Evolutionary conservation across 1,139 yeast genomes (phyloP), one percentile per base, ranked within the genome.

Genomic region (Ogataea hybrid): DNA sequence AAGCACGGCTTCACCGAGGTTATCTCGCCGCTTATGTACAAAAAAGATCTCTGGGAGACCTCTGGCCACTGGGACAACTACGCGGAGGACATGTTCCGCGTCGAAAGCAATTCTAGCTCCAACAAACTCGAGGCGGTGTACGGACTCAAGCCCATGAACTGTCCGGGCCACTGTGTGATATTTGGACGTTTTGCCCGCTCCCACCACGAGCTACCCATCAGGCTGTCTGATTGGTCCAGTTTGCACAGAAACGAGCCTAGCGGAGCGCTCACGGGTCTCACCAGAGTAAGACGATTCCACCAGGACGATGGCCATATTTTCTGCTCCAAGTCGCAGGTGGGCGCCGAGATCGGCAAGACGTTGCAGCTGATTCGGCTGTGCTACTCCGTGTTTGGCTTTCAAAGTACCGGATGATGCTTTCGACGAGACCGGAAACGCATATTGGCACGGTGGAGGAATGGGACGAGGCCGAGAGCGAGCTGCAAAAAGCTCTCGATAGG

Each of bases 271-370:
- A 71, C 85, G 25, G 97, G 97, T 22, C 79, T 92, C 61, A 92
- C 97, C 39, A 79, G 98, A 66, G 97, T 92, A 32, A 84, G 98
- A 67, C 77, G 97, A 67, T 92, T 92, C 80, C 98, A 92, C 68
- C 98, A 92, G 70, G 98, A 92, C 67, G 98, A 92, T 68, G 97
- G 96, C 33, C 98, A 92, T 63, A 92, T 92, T 50, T 92, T 92
- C 79, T 92, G 97, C 73, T 81, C 88, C 37, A 79, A 78, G 51
- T 92, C 84, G 44, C 97, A 92, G 71, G 86, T 92, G 53, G 89
- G 79, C 54, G 65, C 68, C 27, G 98, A 92, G 69, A 89, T 92
- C 53, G 75, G 78, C 39, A 82, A 81, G 42, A 81, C 85, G 32
- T 82, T 92, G 57, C 86, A 85, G 57, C 83, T 92, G 68, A 76